Evolutionary conservation across 1,284 basidiomycete genomes (phyloP), one percentile per base, ranked within the genome.

Genomic region (Sparassis latifolia): DNA sequence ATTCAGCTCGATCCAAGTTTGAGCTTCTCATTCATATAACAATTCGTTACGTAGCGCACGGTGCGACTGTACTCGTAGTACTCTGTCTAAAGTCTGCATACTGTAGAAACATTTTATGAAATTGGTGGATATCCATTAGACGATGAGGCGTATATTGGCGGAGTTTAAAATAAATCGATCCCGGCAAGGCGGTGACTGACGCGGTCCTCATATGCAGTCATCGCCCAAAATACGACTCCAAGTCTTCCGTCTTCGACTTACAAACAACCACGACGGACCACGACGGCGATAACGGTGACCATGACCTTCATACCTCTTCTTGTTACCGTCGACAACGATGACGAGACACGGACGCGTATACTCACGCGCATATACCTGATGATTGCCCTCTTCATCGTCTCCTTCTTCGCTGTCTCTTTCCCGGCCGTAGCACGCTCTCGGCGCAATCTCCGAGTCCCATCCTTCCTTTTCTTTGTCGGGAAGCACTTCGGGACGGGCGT

Each of bases 401-500:
- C 71, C 12, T 62, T 72, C 44, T 59, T 67, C 42, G 70, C 87
- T 5, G 80, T 80, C 0, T 82, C 82, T 0, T 85, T 89, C 55
- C 86, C 87, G 0, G 68, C 78, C 0, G 50, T 86, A 27, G 85
- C 86, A 0, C 78, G 78, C 50, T 73, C 72, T 3, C 61, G 76
- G 4, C 68, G 71, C 2, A 72, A 72, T 50, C 58, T 88, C 20
- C 73, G 74, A 42, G 80, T 88, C 56, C 86, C 85, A 1, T 73
- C 75, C 12, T 69, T 85, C 12, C 58, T 84, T 20, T 90, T 90
- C 63, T 89, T 90, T 65, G 71, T 87, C 31, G 85, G 85, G 42
- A 90, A 89, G 59, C 87, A 90, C 62, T 89, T 89, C 58, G 87
- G 88, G 33, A 90, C 87, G 12, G 85, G 86, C 3, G 86, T 89